These are phyloP conservation scores for Pseudozyma flocculosa DNA, from an alignment of 1,284 basidiomycete genomes.

Conservation along the genomic window DNA sequence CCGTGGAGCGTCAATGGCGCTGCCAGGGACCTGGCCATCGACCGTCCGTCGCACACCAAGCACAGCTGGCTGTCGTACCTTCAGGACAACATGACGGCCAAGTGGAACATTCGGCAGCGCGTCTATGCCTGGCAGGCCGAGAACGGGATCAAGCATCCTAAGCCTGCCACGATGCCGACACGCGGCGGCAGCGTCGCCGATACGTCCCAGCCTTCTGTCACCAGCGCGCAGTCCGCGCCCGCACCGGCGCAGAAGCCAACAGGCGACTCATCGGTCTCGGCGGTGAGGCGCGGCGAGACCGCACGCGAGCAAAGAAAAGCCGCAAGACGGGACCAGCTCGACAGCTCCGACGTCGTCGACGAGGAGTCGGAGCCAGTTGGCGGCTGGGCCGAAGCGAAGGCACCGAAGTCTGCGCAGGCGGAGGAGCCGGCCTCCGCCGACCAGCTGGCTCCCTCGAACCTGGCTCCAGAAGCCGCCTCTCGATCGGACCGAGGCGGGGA, in stretches of 20 bases:
- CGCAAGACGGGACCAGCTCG: constrained; percentile 2
- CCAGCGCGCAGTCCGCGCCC: too few species aligned
- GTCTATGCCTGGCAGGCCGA: background rate
- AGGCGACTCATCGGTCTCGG: too few species aligned
- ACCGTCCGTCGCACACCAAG: constrained; percentile 23
- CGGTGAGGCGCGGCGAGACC: too few species aligned
- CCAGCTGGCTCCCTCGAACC: too few species aligned
- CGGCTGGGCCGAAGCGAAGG: background rate
- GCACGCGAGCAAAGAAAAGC: constrained; percentile 9
- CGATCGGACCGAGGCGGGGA: too few species aligned
- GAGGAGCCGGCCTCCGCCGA: background rate
- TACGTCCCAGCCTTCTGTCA: too few species aligned
- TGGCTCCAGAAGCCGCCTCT: too few species aligned
- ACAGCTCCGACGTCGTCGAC: constrained; percentile 4
- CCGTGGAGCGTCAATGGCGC: constrained; percentile 37
- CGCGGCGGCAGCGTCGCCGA: too few species aligned
- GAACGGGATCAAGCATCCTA: too few species aligned
- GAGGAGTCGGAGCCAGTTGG: constrained; percentile 29
- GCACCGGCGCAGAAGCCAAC: too few species aligned
- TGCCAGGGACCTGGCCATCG: constrained; percentile 20
- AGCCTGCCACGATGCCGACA: too few species aligned
- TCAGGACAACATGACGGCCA: constrained; percentile 27
- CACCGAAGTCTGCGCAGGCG: too few species aligned
- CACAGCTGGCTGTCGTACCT: constrained; percentile 38
- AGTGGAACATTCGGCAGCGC: constrained; percentile 19